Evolutionary conservation across 2,329 filamentous ascomycete genomes (phyloP), one percentile per base, ranked within the genome.

Genomic region (Corynespora cassiicola): DNA sequence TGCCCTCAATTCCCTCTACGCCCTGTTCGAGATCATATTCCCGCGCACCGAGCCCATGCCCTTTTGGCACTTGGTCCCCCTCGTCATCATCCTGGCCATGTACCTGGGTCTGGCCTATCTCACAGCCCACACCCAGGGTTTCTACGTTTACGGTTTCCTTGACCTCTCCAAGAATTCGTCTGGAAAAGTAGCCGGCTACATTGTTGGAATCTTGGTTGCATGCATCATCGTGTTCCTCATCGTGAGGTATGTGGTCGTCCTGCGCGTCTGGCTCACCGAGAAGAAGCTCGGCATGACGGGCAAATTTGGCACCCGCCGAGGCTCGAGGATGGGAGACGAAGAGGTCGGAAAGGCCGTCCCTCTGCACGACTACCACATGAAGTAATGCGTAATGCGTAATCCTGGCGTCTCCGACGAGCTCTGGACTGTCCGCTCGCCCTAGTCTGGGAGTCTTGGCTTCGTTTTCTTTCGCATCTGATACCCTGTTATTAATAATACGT

Each of bases 71-170:
- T 65, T 89, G n/a, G 66, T 80, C 10, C 84, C 81, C 60, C 73
- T 91, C 10, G 68, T 91, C 47, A 39, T 89, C n/a, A 66, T 94
- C 6, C 76, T 95, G 26, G 81, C 80, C 0, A 69, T 85, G 4
- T 95, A 95, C 63, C 76, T 91, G 8, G 80, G 73, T 1, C 71
- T 95, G 11, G 88, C 88, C 1, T 95, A 88, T 66, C 54, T 94
- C 15, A 91, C 87, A 1, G 69, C 80, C 45, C 81, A 80, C 4
- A 84, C 83, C 0, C 75, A 90, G 64, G 80, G 80, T 3, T 88
- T 86, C 63, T 95, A 91, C 65, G 78, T 86, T 0, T 95, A 95
- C 70, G 64, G 58, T 41, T 95, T 95, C 69, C 78, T 95, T n/a
- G 77, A 95, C 62, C 61, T 69, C 5, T 58, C 64, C 12, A 67